Conservation (phyloP, 768 basidiomycete genomes). For the Kwoniella dejecticola region DNA sequence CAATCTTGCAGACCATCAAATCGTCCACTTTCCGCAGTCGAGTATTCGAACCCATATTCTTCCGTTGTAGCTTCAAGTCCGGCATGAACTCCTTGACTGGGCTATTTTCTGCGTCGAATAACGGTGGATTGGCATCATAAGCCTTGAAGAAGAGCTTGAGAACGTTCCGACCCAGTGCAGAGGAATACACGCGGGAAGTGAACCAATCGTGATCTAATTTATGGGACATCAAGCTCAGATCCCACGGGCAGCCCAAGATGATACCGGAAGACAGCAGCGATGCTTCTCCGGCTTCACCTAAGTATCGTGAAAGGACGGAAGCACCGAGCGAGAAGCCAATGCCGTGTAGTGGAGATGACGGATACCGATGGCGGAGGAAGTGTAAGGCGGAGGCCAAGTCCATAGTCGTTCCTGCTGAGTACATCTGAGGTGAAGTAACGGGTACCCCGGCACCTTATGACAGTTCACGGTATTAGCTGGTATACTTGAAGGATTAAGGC, state of each 20-base stretch:
- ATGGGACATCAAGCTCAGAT: conserved; percentile 50
- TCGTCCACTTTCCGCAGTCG: conserved; percentile 50
- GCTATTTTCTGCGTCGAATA: conserved; percentile 26
- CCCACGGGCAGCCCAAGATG: conserved; percentile 52
- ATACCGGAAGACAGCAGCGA: conserved; percentile 47
- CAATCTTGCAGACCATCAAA: conserved; percentile 41
- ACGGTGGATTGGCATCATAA: conserved; percentile 33
- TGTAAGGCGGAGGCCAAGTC: conserved; percentile 80
- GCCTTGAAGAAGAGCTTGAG: conserved; percentile 40
- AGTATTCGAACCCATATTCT: conserved; percentile 20
- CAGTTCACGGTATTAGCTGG: no score
- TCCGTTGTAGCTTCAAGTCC: conserved; percentile 23
- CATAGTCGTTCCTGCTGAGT: conserved; percentile 73
- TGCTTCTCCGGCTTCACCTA: conserved; percentile 72
- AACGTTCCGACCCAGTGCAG: conserved; percentile 49
- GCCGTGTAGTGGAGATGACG: conserved; percentile 77
- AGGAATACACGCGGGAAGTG: conserved; percentile 45
- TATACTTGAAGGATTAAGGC: no score
- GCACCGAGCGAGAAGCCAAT: conserved; percentile 93
- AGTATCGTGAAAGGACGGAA: conserved; percentile 83
- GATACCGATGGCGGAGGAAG: conserved; percentile 72
- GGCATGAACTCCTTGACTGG: conserved; percentile 17
- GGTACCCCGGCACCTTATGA: conserved; percentile 74
- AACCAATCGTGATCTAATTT: conserved; percentile 48
- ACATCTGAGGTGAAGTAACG: conserved; percentile 77